Base-by-base conservation (phyloP, 345 rosid species). In the Melaleuca alternifolia region DNA sequence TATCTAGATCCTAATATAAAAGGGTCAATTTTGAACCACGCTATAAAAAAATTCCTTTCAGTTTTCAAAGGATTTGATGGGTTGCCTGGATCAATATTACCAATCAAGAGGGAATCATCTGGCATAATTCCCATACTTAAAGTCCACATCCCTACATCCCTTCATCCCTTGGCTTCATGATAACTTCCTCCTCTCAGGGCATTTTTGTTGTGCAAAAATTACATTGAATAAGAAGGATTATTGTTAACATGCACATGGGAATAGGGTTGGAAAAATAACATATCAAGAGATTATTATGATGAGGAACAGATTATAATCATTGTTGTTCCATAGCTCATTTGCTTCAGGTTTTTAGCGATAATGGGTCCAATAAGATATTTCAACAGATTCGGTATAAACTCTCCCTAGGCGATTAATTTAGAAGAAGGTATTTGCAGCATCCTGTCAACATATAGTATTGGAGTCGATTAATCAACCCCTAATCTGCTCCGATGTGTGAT, bases 41-140 rank as follows among this genome's bases (percentile, higher is more conserved):
- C 76, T 14, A 62, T 28, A 30, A 62, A 62, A 62, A 28, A 65
- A 18, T 20, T 7, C 41, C 10, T 30, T 15, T 16, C 77, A 30
- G 23, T 83, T 83, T 51, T 83, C 48, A 87, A 96, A 94, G 56
- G 94, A 87, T 86, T 90, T 91, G 20, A 92, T 95, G 41, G 98
- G 95, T 59, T 95, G 84, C 83, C 85, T 30, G 91, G 92, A 76
- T 96, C 95, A 85, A 94, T 89, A 83, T 92, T 87, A 11, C 89
- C 87, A 11, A 94, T 83, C 54, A 92, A 87, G 14, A 96, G 99
- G 84, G 92, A 93, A 89, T 95, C 94, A 86, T 87, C 89, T 6
- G 87, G 88, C 51, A 95, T 88, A 26, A 85, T 91, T 57, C 93
- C 95, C 56, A 89, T 86, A 89, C 91, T 90, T 75, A 65, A 94